Base-by-base conservation (phyloP, 2,329 filamentous ascomycete species). In the Tothia fuscella region DNA sequence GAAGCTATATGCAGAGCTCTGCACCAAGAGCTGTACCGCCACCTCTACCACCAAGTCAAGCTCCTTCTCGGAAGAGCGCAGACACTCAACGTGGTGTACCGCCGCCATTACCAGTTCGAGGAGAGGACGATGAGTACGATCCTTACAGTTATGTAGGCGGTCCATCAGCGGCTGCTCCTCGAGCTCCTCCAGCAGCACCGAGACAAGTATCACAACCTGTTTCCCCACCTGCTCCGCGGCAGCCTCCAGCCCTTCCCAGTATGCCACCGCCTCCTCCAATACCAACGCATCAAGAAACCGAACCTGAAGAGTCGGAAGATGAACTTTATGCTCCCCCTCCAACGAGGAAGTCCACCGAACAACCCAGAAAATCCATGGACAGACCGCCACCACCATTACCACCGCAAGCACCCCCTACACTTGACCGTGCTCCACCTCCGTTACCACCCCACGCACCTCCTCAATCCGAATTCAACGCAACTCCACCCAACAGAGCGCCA, bases 1-100 rank as follows among this genome's bases (percentile, higher is more conserved):
- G 68, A 20, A 62, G 61, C 19, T 56, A 57, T n/a, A 53, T 55
- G n/a, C 49, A 57, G 37, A 55, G 60, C 37, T 28, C 20, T 22
- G 25, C 25, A 13, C 60, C 62, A 22, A 58, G 65, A 47, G 63
- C 63, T 43, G 63, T 68, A 14, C 62, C 61, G 10, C n/a, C n/a
- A n/a, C 78, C 79, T 34, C 78, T 69, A 20, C 68, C 66, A 16
- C 70, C 77, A 1, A 65, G 67, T 42, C n/a, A n/a, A n/a, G 66
- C 63, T 45, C 24, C 35, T 9, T 22, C 44, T n/a, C 69, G 83
- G 44, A 67, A 68, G 42, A 91, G 84, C 1, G 61, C 77, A 36
- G 86, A 93, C 52, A 70, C 73, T 42, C 82, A 84, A 35, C 74
- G 82, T 49, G 75, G 66, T 38, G 76, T 76, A 28, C 82, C 82